Evolutionary conservation across 306 rosid genomes (phyloP).

Genomic region (Senna siamea): DNA sequence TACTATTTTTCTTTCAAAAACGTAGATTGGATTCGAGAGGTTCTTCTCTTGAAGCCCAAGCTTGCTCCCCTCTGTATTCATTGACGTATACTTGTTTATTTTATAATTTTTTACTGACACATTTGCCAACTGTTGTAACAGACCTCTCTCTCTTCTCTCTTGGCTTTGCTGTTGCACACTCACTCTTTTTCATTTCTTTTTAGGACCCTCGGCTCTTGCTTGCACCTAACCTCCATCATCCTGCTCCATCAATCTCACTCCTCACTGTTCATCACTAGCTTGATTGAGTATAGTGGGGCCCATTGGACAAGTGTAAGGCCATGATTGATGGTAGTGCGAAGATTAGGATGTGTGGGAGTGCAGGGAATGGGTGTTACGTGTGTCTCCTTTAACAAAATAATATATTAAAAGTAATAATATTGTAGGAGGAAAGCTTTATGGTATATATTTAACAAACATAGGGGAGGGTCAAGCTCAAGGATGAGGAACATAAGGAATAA

Average conservation of each 20-base stretch:
- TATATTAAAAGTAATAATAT: neutral
- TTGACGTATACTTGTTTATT: slow-evolving; percentile 42
- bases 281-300: neutral
- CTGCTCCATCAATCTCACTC: slow-evolving; percentile 40
- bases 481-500: slow-evolving; percentile 65
- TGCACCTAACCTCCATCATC: slow-evolving; percentile 58
- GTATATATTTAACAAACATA: slow-evolving; percentile 9
- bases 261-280: slow-evolving; percentile 37
- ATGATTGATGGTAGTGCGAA: neutral
- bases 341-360: neutral
- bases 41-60: slow-evolving; percentile 76
- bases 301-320: slow-evolving; percentile 36
- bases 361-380: neutral
- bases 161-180: slow-evolving; percentile 64
- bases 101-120: slow-evolving; percentile 54
- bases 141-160: slow-evolving; percentile 46
- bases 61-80: slow-evolving; percentile 54
- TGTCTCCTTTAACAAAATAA: neutral
- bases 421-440: slow-evolving; percentile 29
- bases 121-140: slow-evolving; percentile 65
- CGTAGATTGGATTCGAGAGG: slow-evolving; percentile 45
- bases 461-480: slow-evolving; percentile 38
- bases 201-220: slow-evolving; percentile 34
- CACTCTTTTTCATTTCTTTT: slow-evolving; percentile 56
- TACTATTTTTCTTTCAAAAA: neutral